Conservation (phyloP, 2,329 filamentous ascomycete species). For the Xylaria sp. region DNA sequence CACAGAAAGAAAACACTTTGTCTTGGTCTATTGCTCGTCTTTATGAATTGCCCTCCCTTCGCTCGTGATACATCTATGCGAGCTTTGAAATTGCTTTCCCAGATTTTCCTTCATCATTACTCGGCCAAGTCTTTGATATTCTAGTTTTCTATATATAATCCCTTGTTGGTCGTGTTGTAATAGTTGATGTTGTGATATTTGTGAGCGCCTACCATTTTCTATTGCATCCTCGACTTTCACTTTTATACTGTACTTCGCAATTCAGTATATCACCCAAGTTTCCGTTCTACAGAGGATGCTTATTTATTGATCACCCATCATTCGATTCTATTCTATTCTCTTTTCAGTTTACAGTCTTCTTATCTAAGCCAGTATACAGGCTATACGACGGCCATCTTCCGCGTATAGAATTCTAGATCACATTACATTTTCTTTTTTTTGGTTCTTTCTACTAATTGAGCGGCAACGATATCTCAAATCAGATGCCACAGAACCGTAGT, state of each 20-base stretch:
- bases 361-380: constrained; percentile 20
- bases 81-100: constrained; percentile 12
- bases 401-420: background rate
- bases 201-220: background rate
- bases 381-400: constrained; percentile 9
- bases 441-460: background rate
- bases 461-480: background rate
- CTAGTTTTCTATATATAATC: constrained; percentile 16
- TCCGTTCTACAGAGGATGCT: background rate
- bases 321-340: background rate
- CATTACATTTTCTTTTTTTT: background rate
- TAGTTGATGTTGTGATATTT: background rate
- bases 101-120: constrained; percentile 4
- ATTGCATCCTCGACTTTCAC: background rate
- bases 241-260: background rate
- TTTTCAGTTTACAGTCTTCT: background rate
- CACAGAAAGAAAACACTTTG: constrained; percentile 6
- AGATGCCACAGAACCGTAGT: constrained; percentile 25
- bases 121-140: background rate
- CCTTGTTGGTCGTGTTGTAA: background rate
- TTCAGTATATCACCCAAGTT: background rate
- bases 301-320: background rate
- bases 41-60: constrained; percentile 12
- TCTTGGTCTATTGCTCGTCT: constrained; percentile 14
- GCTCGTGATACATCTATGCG: background rate